Conservation (phyloP, 129 eudicot genomes). For the Solidago caesia region DNA sequence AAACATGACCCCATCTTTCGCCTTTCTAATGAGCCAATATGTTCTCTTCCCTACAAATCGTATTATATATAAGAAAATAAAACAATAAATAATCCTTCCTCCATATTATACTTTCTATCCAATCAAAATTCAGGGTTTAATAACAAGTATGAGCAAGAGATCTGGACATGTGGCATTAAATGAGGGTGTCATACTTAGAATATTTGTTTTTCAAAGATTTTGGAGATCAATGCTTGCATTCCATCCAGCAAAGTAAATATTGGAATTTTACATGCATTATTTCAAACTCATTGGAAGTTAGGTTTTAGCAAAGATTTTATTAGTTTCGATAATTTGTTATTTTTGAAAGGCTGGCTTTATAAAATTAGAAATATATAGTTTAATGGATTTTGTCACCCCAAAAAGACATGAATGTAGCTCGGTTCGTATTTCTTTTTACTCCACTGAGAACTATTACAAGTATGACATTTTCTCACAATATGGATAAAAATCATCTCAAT, state of each 20-base stretch:
- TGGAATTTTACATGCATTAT: background rate
- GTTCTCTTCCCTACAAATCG: constrained; percentile 31
- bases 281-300: background rate
- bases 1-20: constrained; percentile 39
- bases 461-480: no score
- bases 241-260: background rate
- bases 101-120: constrained; percentile 31
- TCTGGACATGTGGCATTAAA: constrained; percentile 31
- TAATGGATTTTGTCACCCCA: no score
- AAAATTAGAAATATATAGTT: no score
- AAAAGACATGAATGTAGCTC: no score
- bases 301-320: no score
- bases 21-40: constrained; percentile 23
- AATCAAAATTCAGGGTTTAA: constrained; percentile 25
- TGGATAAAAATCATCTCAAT: no score
- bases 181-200: constrained; percentile 15
- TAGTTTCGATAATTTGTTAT: no score
- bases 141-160: constrained; percentile 9
- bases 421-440: no score
- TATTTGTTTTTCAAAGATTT: constrained; percentile 28
- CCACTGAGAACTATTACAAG: no score
- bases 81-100: background rate
- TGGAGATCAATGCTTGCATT: constrained; percentile 23
- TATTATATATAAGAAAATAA: background rate
- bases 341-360: no score